Conservation (phyloP, 768 basidiomycete genomes). For the Boletus bicolor region DNA sequence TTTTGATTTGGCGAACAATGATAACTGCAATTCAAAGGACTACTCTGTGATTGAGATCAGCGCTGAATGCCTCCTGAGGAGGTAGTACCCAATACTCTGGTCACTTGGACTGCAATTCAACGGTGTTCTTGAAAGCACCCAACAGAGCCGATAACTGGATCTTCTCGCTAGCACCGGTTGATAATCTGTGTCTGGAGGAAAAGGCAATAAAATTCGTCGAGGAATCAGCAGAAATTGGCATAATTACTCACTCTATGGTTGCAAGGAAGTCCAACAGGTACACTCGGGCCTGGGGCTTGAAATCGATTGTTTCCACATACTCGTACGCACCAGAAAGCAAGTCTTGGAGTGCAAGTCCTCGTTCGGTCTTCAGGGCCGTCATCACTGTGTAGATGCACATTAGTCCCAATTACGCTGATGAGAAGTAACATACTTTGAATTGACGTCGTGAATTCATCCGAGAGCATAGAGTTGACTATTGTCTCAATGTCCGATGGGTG, state of each 20-base stretch:
- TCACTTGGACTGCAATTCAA: slow-evolving; percentile 64
- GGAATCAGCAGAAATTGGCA: not conserved
- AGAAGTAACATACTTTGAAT: slow-evolving; percentile 60
- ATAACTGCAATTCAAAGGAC: not conserved
- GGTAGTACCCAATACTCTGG: not conserved
- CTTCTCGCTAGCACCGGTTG: slow-evolving; percentile 91
- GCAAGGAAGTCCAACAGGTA: slow-evolving; percentile 92
- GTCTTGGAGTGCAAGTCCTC: slow-evolving; percentile 93
- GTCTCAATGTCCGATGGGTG: slow-evolving; percentile 93
- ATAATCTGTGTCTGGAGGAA: slow-evolving; percentile 72
- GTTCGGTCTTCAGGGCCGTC: slow-evolving; percentile 79
- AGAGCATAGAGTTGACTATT: slow-evolving; percentile 93
- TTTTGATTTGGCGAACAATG: not conserved
- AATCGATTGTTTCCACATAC: slow-evolving; percentile 79
- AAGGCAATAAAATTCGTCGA: not conserved
- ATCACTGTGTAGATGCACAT: slow-evolving; percentile 61
- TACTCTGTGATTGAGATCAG: not conserved
- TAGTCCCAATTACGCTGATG: not conserved
- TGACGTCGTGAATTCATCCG: slow-evolving; percentile 91
- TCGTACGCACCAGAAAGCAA: slow-evolving; percentile 90
- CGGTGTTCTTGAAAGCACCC: slow-evolving; percentile 90
- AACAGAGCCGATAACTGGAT: slow-evolving; percentile 90
- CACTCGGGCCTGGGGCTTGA: slow-evolving; percentile 81
- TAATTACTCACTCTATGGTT: slow-evolving; percentile 79
- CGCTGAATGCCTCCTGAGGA: not conserved